phyloP scores from a whole-genome alignment of 2,329 filamentous ascomycete species.

The Dissoconium aciculare region DNA sequence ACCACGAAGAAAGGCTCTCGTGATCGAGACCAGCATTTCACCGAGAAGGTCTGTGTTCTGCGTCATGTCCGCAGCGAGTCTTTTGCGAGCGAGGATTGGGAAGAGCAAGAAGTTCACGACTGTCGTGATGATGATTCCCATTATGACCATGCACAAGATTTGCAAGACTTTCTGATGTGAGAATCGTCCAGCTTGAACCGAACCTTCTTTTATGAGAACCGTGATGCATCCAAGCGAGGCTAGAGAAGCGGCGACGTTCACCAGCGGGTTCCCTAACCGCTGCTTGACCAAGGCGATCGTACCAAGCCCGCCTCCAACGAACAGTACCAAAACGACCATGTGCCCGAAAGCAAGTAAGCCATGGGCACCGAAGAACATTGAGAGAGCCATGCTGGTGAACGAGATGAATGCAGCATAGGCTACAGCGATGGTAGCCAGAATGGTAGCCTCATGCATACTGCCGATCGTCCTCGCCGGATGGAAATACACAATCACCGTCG shows the following conservation, averaged over 20 bases:
- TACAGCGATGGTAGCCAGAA: conserved; percentile 64
- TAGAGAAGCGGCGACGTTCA: conserved; percentile 54
- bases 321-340: conserved; percentile 63
- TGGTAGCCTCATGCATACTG: conserved; percentile 74
- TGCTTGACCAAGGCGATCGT: conserved; percentile 46
- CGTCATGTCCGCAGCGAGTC: conserved; percentile 58
- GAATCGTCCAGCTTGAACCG: conserved; percentile 68
- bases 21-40: conserved; percentile 68
- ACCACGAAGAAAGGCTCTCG: conserved; percentile 69
- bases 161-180: conserved; percentile 69
- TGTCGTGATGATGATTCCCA: conserved; percentile 59
- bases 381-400: conserved; percentile 75
- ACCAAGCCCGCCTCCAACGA: conserved; percentile 73
- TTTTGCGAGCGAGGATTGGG: conserved; percentile 59
- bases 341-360: conserved; percentile 59
- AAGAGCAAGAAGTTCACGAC: conserved; percentile 63
- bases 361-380: conserved; percentile 58
- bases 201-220: conserved; percentile 78
- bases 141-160: conserved; percentile 68
- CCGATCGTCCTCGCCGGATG: conserved; percentile 76
- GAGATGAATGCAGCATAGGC: conserved; percentile 62
- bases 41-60: conserved; percentile 61
- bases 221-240: conserved; percentile 81
- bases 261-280: conserved; percentile 25
- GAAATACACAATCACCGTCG: conserved; percentile 88